Evolutionary conservation across 495 filamentous ascomycete species (phyloP).

Genomic region (Friedmanniomyces endolithicus): DNA sequence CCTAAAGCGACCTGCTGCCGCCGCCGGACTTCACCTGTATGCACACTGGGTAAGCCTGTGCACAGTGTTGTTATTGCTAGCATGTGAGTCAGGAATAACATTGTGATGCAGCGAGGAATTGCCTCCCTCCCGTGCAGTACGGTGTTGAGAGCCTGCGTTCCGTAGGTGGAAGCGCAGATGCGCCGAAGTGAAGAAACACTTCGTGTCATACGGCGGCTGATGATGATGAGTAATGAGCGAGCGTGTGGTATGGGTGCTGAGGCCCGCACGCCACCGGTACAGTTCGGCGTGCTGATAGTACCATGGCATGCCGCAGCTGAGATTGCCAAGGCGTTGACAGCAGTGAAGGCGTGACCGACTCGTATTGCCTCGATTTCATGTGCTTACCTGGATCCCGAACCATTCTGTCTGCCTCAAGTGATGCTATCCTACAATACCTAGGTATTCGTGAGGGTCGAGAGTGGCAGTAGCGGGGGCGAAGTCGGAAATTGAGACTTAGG

Average conservation of each 20-base stretch:
- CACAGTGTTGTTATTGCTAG: background rate
- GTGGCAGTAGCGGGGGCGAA: background rate
- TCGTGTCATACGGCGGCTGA: background rate
- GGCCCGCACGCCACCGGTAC: background rate
- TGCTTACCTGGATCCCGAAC: background rate
- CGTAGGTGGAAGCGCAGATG: no score
- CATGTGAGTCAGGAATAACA: background rate
- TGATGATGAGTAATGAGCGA: background rate
- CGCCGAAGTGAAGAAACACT: no score
- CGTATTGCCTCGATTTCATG: background rate
- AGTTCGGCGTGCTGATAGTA: background rate
- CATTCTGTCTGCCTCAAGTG: background rate
- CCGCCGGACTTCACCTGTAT: background rate
- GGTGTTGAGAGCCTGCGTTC: background rate
- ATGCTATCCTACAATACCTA: background rate
- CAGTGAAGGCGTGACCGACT: background rate
- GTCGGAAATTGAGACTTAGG: no score
- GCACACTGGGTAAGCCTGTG: constrained; percentile 3
- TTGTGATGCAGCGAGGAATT: background rate
- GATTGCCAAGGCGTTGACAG: background rate
- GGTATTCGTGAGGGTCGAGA: background rate
- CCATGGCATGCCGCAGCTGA: background rate
- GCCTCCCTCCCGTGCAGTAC: background rate
- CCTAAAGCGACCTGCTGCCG: background rate
- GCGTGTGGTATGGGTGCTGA: background rate